Base-by-base conservation (phyloP, 2,329 filamentous ascomycete species). In the Juglanconis sp. region DNA sequence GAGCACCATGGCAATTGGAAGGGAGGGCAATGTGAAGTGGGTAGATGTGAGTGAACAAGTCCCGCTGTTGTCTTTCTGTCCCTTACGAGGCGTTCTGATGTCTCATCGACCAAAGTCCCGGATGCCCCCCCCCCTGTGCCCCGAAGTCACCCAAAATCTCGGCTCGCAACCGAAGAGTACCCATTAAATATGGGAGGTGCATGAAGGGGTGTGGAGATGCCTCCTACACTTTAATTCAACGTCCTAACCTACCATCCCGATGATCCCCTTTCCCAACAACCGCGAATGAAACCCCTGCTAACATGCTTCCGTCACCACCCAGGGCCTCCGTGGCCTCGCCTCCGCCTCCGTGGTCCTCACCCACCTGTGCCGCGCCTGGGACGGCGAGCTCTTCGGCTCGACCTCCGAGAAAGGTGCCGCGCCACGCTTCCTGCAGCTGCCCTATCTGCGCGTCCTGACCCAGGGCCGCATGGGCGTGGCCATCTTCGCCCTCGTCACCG, bases 391-490 rank as follows among this genome's bases (percentile, higher is more conserved):
- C n/a, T 79, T 84, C 64, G 72, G 76, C 38, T 77, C 81, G 5
- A 73, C 76, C 57, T 73, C 73, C 38, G 71, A 70, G n/a, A 73
- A 80, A 52, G 76, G 76, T 34, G 72, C 73, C 3, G 67, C 74
- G 1, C 79, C 82, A 5, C 76, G 77, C 53, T 64, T 85, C 35
- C 77, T 86, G 62, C 85, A 88, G 70, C 76, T 79, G 46, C 85
- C 85, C 13, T 82, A 84, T 66, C 73, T 87, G 60, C 82, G 85
- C 59, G 79, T 88, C 52, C 74, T 83, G 44, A 76, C 81, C 53
- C 84, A 86, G 67, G 85, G 87, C 30, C 80, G 87, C 15, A 83
- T 85, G 50, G 87, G 86, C 71, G 87, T 89, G 2, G 81, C 85
- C 13, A 84, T 88, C 64, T 88, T 89, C 72, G 81, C 87, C 67